These are phyloP conservation scores for Ustulina deusta DNA, from an alignment of 2,329 filamentous ascomycete genomes.

Conservation along the genomic window DNA sequence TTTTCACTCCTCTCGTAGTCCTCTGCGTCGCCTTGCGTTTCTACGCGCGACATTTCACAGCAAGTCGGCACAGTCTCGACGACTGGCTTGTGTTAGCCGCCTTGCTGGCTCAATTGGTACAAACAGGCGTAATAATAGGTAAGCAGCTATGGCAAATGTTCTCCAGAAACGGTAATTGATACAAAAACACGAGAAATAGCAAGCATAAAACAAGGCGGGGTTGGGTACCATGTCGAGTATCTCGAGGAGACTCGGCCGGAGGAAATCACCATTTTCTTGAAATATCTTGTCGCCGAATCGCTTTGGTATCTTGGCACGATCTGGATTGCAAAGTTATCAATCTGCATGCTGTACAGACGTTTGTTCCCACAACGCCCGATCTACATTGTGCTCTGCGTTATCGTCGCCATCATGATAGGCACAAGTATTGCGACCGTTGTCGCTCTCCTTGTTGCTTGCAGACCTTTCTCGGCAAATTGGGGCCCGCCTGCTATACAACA, in stretches of 20 bases:
- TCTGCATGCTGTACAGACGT: conserved; percentile 39
- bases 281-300: conserved; percentile 41
- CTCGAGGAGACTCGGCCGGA: conserved; percentile 33
- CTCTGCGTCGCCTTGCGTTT: conserved; percentile 35
- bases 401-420: conserved; percentile 22
- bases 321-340: conserved; percentile 39
- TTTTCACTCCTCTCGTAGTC: conserved; percentile 35
- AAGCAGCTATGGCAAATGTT: background rate
- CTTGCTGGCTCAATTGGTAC: conserved; percentile 32
- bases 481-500: conserved; percentile 29
- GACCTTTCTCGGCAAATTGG: conserved; percentile 41
- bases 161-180: background rate
- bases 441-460: conserved; percentile 28
- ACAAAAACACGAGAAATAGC: conserved; percentile 23
- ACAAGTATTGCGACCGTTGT: conserved; percentile 20
- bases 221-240: conserved; percentile 36
- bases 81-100: conserved; percentile 38
- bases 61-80: conserved; percentile 23
- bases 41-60: conserved; percentile 35
- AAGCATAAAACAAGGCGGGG: conserved; percentile 26
- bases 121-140: conserved; percentile 34
- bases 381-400: conserved; percentile 31
- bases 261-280: conserved; percentile 34
- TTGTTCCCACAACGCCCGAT: conserved; percentile 39
- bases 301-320: conserved; percentile 40